Evolutionary conservation across 768 basidiomycete genomes (phyloP).

Genomic region (Calocera cornea): DNA sequence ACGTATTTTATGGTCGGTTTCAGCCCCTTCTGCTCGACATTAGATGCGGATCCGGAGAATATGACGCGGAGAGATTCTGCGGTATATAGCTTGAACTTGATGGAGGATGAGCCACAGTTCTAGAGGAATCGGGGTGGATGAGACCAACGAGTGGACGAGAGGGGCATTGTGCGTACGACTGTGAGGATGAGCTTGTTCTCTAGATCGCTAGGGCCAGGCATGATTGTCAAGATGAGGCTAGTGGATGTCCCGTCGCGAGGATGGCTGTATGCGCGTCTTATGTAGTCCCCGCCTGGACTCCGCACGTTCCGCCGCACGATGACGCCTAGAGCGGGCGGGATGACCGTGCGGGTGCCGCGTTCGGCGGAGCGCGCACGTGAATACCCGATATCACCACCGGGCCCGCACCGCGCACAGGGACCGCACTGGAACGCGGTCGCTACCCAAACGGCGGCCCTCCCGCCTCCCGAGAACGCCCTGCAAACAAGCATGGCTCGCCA

Average conservation of each 20-base stretch:
- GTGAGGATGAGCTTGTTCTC: neutral
- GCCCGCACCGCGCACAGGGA: neutral
- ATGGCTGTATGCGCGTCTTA: neutral
- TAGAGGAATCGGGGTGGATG: neutral
- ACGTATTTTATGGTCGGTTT: slow-evolving; percentile 11
- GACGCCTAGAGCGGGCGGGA: neutral
- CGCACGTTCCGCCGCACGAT: neutral
- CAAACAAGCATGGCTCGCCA: too few species aligned
- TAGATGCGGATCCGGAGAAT: slow-evolving; percentile 14
- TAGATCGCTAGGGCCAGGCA: neutral
- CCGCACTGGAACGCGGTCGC: neutral
- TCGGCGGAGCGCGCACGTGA: neutral
- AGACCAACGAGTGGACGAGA: neutral
- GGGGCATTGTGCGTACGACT: neutral
- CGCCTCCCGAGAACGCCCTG: too few species aligned
- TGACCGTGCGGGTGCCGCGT: neutral
- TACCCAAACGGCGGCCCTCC: too few species aligned
- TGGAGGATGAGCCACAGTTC: slow-evolving; percentile 20
- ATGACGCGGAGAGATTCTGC: slow-evolving; percentile 10
- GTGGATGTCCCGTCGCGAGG: neutral
- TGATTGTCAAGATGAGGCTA: neutral
- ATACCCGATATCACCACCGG: neutral
- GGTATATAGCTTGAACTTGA: slow-evolving; percentile 22
- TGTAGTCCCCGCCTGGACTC: neutral
- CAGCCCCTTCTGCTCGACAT: slow-evolving; percentile 11